Conservation (phyloP, 2,329 filamentous ascomycete species). For the Sordariomycetes sp. region DNA sequence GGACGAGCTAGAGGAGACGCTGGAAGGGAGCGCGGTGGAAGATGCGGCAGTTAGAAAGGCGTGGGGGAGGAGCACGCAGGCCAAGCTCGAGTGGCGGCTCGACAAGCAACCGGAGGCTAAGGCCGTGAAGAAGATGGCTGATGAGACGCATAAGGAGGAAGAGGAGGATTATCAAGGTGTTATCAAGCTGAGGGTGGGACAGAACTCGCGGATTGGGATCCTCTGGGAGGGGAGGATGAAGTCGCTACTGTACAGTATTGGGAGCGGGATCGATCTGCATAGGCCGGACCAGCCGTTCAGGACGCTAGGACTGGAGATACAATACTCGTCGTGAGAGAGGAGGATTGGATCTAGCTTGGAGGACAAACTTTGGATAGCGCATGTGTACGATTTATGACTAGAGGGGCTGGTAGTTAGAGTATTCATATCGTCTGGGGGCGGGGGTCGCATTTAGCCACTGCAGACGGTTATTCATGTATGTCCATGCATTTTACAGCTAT, state of each 20-base stretch:
- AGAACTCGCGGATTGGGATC: conserved; percentile 74
- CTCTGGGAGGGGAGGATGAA: conserved; percentile 92
- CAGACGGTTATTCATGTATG: no score
- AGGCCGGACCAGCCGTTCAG: conserved; percentile 67
- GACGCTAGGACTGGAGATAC: conserved; percentile 66
- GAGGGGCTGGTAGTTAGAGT: no score
- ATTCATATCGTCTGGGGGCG: no score
- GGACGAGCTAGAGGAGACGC: conserved; percentile 18
- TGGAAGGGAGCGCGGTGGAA: conserved; percentile 10
- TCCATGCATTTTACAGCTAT: no score
- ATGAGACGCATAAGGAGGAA: conserved; percentile 16
- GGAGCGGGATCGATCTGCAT: conserved; percentile 73
- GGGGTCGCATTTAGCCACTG: no score
- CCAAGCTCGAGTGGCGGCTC: conserved; percentile 39
- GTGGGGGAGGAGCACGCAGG: conserved; percentile 36
- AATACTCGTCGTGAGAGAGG: conserved; percentile 61
- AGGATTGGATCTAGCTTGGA: background rate
- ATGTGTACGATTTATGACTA: no score
- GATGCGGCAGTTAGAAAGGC: conserved; percentile 6
- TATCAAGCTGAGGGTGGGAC: conserved; percentile 80
- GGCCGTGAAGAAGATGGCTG: conserved; percentile 1
- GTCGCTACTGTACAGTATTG: conserved; percentile 83
- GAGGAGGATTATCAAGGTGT: conserved; percentile 71
- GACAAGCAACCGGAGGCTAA: conserved; percentile 23
- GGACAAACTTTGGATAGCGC: background rate